phyloP scores from a whole-genome alignment of 805 yeast genomes.

The Clavispora vitiphila region DNA sequence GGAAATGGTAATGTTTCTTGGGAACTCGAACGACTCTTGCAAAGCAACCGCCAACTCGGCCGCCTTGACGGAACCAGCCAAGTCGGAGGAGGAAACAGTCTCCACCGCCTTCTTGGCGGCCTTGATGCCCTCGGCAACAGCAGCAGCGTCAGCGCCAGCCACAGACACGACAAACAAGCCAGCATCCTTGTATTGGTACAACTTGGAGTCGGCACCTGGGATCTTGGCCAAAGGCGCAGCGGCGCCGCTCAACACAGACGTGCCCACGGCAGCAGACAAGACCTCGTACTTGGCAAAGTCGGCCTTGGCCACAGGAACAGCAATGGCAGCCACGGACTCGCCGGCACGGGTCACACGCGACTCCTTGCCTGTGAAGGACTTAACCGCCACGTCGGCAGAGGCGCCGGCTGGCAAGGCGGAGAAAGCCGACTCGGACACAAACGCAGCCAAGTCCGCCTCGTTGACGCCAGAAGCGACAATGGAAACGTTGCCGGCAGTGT shows the following conservation, averaged over 20 bases:
- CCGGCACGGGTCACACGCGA: slow-evolving; percentile 62
- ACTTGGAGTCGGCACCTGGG: slow-evolving; percentile 46
- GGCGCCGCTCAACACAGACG: slow-evolving; percentile 53
- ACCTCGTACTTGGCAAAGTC: slow-evolving; percentile 66
- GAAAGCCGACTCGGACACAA: slow-evolving; percentile 64
- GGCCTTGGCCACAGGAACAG: slow-evolving; percentile 66
- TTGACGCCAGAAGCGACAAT: slow-evolving; percentile 71
- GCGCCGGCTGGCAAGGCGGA: slow-evolving; percentile 59
- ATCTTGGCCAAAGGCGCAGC: slow-evolving; percentile 45
- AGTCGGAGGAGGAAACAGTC: slow-evolving; percentile 41
- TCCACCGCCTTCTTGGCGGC: slow-evolving; percentile 44
- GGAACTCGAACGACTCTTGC: slow-evolving; percentile 32
- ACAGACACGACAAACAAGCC: slow-evolving; percentile 74
- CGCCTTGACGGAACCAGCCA: slow-evolving; percentile 46
- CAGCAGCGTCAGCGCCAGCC: slow-evolving; percentile 52
- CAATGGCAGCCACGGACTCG: slow-evolving; percentile 70
- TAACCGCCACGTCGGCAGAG: slow-evolving; percentile 36
- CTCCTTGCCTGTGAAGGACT: slow-evolving; percentile 55
- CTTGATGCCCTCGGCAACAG: slow-evolving; percentile 58
- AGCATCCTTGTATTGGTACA: slow-evolving; percentile 68
- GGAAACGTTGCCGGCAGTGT: slow-evolving; percentile 65
- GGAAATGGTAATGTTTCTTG: slow-evolving; percentile 27
- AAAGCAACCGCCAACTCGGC: slow-evolving; percentile 41
- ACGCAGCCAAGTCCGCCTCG: slow-evolving; percentile 61
- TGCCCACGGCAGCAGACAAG: slow-evolving; percentile 63